phyloP scores from a whole-genome alignment of 768 basidiomycete genomes.

The Phlegmacium glaucopus region DNA sequence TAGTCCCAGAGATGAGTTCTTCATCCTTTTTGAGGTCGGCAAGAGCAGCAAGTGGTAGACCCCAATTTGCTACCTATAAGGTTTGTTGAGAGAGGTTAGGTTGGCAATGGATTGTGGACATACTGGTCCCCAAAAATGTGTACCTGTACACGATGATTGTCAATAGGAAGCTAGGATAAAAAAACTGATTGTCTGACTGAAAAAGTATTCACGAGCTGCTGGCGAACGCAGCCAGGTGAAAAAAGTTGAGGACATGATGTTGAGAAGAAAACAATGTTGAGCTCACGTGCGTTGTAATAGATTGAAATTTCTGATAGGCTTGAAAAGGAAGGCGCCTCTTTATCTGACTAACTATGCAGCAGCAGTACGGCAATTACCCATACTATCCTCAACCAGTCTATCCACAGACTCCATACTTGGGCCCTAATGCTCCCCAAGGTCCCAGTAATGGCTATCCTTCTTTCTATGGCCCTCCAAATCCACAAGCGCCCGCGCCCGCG shows the following conservation, averaged over 20 bases:
- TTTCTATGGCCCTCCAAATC: slow-evolving; percentile 26
- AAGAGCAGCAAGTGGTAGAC: slow-evolving; percentile 91
- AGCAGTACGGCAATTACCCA: slow-evolving; percentile 38
- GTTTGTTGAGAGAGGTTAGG: slow-evolving; percentile 8
- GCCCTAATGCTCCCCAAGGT: slow-evolving; percentile 17
- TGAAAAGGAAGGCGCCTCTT: too few species aligned
- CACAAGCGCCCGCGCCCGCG: slow-evolving; percentile 22
- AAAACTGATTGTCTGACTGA: slow-evolving; percentile 57
- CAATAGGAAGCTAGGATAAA: slow-evolving; percentile 1
- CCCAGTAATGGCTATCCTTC: slow-evolving; percentile 36
- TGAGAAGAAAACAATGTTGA: too few species aligned
- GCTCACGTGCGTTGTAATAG: too few species aligned
- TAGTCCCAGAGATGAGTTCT: slow-evolving; percentile 93
- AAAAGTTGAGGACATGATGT: slow-evolving; percentile 77
- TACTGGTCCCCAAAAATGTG: slow-evolving; percentile 98
- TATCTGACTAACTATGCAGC: slow-evolving; percentile 23
- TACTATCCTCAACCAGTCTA: slow-evolving; percentile 46
- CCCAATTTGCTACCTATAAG: slow-evolving; percentile 93
- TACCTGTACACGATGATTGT: slow-evolving; percentile 53
- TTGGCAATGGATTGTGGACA: slow-evolving; percentile 30
- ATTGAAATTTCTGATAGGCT: too few species aligned
- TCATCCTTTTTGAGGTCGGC: slow-evolving; percentile 92
- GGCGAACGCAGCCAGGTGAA: slow-evolving; percentile 89
- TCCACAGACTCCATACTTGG: slow-evolving; percentile 35
- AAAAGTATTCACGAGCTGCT: slow-evolving; percentile 90